These are phyloP conservation scores for Aquilaria malaccensis DNA, from an alignment of 345 rosid genomes.

Conservation along the genomic window DNA sequence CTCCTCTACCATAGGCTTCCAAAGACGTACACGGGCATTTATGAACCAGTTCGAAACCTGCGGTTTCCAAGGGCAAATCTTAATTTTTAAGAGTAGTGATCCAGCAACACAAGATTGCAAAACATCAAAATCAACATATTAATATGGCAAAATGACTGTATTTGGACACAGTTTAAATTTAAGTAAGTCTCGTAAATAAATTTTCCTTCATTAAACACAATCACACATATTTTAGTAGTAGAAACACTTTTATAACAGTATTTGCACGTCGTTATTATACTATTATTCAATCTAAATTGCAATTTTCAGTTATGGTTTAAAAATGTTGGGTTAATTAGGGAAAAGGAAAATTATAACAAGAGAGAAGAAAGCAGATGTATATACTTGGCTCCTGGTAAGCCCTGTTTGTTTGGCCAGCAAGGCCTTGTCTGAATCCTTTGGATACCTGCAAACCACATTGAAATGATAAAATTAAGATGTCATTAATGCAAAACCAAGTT, in stretches of 20 bases:
- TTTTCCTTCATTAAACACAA: not conserved
- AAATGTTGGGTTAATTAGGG: not conserved
- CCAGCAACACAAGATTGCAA: no score
- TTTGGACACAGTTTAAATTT: no score
- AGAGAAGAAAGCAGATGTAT: not conserved
- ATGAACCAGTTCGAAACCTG: constrained; percentile 78
- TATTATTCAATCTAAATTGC: not conserved
- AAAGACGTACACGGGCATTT: constrained; percentile 74
- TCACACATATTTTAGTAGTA: not conserved
- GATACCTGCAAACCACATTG: constrained; percentile 36
- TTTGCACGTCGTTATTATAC: not conserved
- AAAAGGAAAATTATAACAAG: not conserved
- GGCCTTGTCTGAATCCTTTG: constrained; percentile 73
- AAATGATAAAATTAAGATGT: no score
- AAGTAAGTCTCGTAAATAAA: not conserved
- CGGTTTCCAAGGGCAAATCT: constrained; percentile 4
- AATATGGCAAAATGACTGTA: not conserved
- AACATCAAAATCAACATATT: not conserved
- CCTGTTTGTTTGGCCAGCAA: constrained; percentile 84
- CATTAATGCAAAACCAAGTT: no score
- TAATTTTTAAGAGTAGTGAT: no score
- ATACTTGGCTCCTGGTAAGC: constrained; percentile 74
- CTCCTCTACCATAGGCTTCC: constrained; percentile 93
- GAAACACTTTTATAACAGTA: not conserved
- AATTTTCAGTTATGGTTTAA: not conserved